These are phyloP conservation scores for Lachnellula suecica DNA, from an alignment of 2,329 filamentous ascomycete species.

Conservation along the genomic window DNA sequence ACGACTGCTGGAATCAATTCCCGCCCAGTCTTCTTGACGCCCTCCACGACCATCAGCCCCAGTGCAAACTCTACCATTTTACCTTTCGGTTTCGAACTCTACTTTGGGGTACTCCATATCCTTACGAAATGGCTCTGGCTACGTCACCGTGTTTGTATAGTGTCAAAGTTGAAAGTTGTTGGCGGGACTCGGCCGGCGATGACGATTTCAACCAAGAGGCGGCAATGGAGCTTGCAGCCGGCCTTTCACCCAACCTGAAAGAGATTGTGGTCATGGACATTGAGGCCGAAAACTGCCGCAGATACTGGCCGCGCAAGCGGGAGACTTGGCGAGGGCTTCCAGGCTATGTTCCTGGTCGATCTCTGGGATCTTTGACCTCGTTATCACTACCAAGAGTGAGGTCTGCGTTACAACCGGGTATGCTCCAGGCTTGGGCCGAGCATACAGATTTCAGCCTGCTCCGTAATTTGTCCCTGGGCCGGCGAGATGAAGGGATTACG, in stretches of 20 bases:
- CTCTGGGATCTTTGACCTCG: conserved; percentile 9
- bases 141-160: conserved; percentile 12
- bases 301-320: conserved; percentile 1
- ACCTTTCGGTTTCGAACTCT: conserved; percentile 12
- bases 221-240: conserved; percentile 10
- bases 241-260: conserved; percentile 13
- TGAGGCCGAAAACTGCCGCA: conserved; percentile 1
- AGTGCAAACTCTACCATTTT: conserved; percentile 13
- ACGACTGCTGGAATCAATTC: conserved; percentile 13
- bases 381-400: conserved; percentile 5
- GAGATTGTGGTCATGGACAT: conserved; percentile 11
- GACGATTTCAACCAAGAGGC: conserved; percentile 14
- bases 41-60: conserved; percentile 10
- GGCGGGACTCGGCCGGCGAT: conserved; percentile 5
- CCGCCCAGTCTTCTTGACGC: conserved; percentile 9
- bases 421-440: conserved; percentile 6
- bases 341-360: conserved; percentile 11
- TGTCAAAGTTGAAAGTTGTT: conserved; percentile 9
- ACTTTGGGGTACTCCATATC: conserved; percentile 4
- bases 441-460: conserved; percentile 9
- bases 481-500: conserved; percentile 1
- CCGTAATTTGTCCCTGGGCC: conserved; percentile 6
- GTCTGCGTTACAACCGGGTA: background rate
- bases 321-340: conserved; percentile 13
- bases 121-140: conserved; percentile 12